Conservation (phyloP, 805 yeast species). For the Candida alai region DNA sequence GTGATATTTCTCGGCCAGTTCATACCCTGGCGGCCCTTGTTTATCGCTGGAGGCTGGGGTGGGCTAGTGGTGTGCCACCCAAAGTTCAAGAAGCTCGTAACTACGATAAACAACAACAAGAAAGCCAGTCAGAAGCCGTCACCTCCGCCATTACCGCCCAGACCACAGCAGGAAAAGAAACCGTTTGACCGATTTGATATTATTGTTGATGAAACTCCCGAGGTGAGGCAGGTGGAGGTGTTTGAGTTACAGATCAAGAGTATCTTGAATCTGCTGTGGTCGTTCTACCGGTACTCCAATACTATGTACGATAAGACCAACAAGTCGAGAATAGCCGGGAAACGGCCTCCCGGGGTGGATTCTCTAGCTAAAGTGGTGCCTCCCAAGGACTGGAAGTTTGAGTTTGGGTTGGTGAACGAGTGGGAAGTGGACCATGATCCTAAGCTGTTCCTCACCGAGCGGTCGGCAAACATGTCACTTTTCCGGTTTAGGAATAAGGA, state of each 20-base stretch:
- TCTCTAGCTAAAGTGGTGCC: constrained; percentile 54
- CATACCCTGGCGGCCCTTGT: constrained; percentile 62
- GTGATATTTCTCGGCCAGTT: constrained; percentile 45
- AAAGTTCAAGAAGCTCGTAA: constrained; percentile 26
- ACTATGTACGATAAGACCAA: constrained; percentile 52
- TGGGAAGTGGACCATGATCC: constrained; percentile 68
- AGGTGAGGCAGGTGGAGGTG: constrained; percentile 61
- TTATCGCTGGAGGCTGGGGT: constrained; percentile 58
- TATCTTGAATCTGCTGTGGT: constrained; percentile 58
- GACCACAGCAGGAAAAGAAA: constrained; percentile 17
- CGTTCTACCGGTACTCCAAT: constrained; percentile 53
- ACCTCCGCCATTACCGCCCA: constrained; percentile 16
- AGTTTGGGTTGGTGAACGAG: constrained; percentile 41
- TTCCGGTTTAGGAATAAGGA: constrained; percentile 23
- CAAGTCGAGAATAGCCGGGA: constrained; percentile 34
- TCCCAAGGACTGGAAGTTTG: constrained; percentile 74
- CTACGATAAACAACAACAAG: constrained; percentile 11
- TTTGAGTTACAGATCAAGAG: constrained; percentile 73
- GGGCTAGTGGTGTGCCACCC: constrained; percentile 59
- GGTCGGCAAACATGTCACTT: constrained; percentile 28
- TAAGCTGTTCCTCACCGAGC: constrained; percentile 46
- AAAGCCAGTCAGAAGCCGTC: constrained; percentile 17
- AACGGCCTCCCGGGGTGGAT: constrained; percentile 63
- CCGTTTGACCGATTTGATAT: constrained; percentile 45
- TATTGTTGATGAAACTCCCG: constrained; percentile 67